Percentiles rank a stretch among this genome's conserved stretches.
phyloP scores from a whole-genome alignment of 2,329 filamentous ascomycete species.

The Colletotrichum tanaceti region DNA sequence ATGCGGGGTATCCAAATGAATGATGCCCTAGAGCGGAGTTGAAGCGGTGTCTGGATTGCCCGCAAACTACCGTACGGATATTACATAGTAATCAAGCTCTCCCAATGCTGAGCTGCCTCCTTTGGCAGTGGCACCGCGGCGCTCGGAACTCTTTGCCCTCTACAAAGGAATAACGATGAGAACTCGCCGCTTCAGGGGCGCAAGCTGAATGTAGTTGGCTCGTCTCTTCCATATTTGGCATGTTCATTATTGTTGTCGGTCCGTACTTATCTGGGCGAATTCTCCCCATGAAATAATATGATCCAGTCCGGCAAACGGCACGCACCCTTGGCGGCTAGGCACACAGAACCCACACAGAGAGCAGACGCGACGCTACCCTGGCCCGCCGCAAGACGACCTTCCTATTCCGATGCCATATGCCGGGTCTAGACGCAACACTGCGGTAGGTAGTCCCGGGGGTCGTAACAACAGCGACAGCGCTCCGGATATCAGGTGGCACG shows the following conservation, averaged over 20 bases:
- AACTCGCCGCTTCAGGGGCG: too few relatives aligned
- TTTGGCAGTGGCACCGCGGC: background rate
- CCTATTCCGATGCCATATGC: slow-evolving; percentile 30
- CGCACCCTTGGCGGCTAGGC: slow-evolving; percentile 29
- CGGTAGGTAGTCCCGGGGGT: background rate
- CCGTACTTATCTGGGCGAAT: too few relatives aligned
- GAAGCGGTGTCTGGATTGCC: background rate
- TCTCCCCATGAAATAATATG: too few relatives aligned
- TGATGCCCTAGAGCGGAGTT: background rate
- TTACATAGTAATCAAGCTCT: too few relatives aligned
- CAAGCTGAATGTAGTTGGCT: background rate
- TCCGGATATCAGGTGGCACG: slow-evolving; percentile 8
- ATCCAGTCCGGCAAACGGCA: slow-evolving; percentile 25
- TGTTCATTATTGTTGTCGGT: background rate
- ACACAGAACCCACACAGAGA: too few relatives aligned
- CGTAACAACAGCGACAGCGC: background rate
- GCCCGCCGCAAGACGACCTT: slow-evolving; percentile 17
- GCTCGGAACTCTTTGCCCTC: background rate
- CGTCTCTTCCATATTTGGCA: background rate
- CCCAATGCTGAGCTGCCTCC: background rate
- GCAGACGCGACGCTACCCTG: background rate
- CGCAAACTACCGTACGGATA: too few relatives aligned
- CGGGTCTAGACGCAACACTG: slow-evolving; percentile 19
- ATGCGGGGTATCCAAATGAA: slow-evolving; percentile 15
- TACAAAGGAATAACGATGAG: too few relatives aligned